These are phyloP conservation scores for Pulveroboletus sp. DNA, from an alignment of 768 basidiomycete genomes.

Conservation along the genomic window DNA sequence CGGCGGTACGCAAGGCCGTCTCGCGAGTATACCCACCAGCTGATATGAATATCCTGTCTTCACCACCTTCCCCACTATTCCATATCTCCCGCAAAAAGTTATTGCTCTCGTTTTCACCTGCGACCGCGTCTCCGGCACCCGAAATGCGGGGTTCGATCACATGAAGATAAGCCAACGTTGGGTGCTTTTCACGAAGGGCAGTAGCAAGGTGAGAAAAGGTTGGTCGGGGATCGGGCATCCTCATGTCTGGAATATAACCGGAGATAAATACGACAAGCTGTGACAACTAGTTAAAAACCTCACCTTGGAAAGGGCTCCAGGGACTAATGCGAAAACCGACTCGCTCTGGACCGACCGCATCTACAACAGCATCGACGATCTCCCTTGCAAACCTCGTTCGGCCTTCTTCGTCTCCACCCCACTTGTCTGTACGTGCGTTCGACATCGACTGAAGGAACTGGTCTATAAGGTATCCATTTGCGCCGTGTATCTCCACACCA, in stretches of 20 bases:
- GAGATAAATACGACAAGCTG: background rate
- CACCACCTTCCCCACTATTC: conserved; percentile 4
- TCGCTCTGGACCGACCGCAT: conserved; percentile 51
- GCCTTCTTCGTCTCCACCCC: conserved; percentile 65
- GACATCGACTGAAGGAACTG: conserved; percentile 42
- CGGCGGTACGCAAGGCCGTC: conserved; percentile 34
- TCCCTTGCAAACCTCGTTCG: conserved; percentile 51
- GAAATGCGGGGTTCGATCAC: conserved; percentile 32
- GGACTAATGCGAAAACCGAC: conserved; percentile 58
- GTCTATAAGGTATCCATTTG: conserved; percentile 49
- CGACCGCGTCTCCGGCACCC: conserved; percentile 1
- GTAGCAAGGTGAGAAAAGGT: conserved; percentile 35
- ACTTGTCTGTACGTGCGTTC: conserved; percentile 53
- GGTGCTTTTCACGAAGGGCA: conserved; percentile 25
- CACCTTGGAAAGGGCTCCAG: conserved; percentile 44
- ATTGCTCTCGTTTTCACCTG: conserved; percentile 16
- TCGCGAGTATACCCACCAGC: conserved; percentile 44
- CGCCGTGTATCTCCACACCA: conserved; percentile 43
- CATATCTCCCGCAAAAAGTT: conserved; percentile 28
- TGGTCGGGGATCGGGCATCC: conserved; percentile 10
- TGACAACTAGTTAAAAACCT: conserved; percentile 4
- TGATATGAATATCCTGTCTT: conserved; percentile 30
- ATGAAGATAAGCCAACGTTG: conserved; percentile 43
- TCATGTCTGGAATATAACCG: conserved; percentile 27
- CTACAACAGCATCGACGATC: conserved; percentile 47